Base-by-base conservation (phyloP, 768 basidiomycete species). In the Chiua virens region DNA sequence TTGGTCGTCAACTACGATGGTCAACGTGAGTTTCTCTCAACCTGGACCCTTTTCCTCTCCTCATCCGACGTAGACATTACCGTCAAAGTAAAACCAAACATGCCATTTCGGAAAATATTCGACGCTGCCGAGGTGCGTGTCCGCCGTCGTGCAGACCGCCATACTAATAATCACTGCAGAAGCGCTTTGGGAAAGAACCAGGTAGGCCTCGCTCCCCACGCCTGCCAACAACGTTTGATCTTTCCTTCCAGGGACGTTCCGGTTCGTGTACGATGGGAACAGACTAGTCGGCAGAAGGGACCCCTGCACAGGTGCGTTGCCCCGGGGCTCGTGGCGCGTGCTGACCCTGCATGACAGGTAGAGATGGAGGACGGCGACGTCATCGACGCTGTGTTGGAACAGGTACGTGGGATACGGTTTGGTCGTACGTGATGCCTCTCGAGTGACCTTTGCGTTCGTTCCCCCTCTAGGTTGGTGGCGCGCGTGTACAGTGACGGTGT, bases 41-140 rank as follows among this genome's bases (percentile, higher is more conserved):
- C 18, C 39, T 50, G 17, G 30, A 30, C 30, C 20, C 4, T 21
- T 23, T 20, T 1, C 37, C 4, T 32, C 17, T 42, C 39, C 52
- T 57, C 54, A 55, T 22, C 46, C 17, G 14, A 6, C 27, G 21
- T 61, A 87, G 86, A 76, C 9, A 81, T 85, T 27, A 84, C 80
- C 5, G 79, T 88, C 5, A 87, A 87, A 63, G 85, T 86, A 11
- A 86, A 83, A 53, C 53, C 75, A 1, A 80, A 78, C 32, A 87
- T 80, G 74, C 71, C 73, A n/a, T 85, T 87, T 57, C 64, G 70
- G 35, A 87, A 86, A 66, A 80, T 86, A 22, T 86, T 87, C 50
- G 76, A 81, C 17, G 85, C 83, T 15, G 81, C 82, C 2, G 82
- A 85, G 75, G 86, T 86, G 56, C 21, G 79, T 71, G 4, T 30